A percentile compares a stretch with the other conserved stretches of the same genome.
Evolutionary conservation across 2,329 filamentous ascomycete genomes (phyloP).

Genomic region (Alternaria longipes): DNA sequence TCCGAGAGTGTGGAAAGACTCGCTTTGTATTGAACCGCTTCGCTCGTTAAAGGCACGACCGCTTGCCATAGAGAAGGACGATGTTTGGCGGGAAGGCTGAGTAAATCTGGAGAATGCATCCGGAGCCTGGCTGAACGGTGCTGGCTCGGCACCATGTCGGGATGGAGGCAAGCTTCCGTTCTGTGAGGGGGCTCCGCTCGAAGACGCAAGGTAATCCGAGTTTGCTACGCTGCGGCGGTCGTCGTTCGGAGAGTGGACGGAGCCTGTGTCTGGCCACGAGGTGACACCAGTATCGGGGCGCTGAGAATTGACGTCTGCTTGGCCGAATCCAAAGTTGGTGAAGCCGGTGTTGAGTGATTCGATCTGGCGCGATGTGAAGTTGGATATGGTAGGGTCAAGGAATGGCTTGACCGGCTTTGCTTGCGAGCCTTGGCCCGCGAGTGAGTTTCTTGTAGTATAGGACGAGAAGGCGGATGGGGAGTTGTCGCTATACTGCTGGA

Average conservation of each 20-base stretch:
- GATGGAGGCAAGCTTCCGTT: conserved; percentile 67
- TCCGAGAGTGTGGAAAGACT: conserved; percentile 48
- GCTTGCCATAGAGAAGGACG: conserved; percentile 61
- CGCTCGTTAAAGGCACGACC: conserved; percentile 50
- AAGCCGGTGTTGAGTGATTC: conserved; percentile 48
- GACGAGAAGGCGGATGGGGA: conserved; percentile 41
- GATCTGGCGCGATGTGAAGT: conserved; percentile 43
- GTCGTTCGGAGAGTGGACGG: conserved; percentile 54
- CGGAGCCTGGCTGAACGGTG: conserved; percentile 42
- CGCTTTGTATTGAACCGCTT: conserved; percentile 51
- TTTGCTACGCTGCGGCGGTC: conserved; percentile 52
- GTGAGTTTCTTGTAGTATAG: conserved; percentile 28
- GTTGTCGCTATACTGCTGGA: conserved; percentile 44
- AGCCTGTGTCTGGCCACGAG: conserved; percentile 48
- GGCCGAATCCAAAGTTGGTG: conserved; percentile 44
- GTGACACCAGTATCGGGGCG: conserved; percentile 38
- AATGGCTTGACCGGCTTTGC: conserved; percentile 41
- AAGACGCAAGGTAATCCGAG: conserved; percentile 56
- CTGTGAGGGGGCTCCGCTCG: conserved; percentile 59
- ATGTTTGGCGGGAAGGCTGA: conserved; percentile 55
- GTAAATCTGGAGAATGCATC: conserved; percentile 42
- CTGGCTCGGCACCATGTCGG: conserved; percentile 57
- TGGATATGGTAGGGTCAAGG: conserved; percentile 44
- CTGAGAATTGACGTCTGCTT: conserved; percentile 39
- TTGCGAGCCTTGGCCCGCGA: conserved; percentile 33